These are phyloP conservation scores for Ambrosiella cleistominuta DNA, from an alignment of 2,329 filamentous ascomycete genomes.

Conservation along the genomic window DNA sequence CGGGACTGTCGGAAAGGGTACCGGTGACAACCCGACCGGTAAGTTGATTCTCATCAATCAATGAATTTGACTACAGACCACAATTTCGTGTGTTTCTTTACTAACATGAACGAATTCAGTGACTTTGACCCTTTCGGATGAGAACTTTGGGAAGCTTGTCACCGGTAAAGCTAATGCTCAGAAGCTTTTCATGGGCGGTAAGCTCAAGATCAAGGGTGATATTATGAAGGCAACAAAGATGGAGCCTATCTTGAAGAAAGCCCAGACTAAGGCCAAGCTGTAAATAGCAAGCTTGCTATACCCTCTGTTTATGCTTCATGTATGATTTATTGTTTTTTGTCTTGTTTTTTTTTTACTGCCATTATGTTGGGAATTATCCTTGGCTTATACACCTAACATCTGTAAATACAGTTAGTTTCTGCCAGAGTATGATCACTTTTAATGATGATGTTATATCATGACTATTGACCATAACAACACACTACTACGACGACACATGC, in stretches of 20 bases:
- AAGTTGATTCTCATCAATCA: slow-evolving; percentile 17
- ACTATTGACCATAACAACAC: too few species aligned
- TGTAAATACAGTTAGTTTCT: too few species aligned
- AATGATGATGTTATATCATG: too few species aligned
- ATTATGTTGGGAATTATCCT: too few species aligned
- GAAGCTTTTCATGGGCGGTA: slow-evolving; percentile 92
- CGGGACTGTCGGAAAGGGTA: slow-evolving; percentile 63
- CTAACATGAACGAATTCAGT: slow-evolving; percentile 33
- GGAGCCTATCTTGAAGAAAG: slow-evolving; percentile 81
- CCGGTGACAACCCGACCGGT: slow-evolving; percentile 71
- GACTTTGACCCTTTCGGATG: slow-evolving; percentile 67
- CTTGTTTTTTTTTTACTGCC: not conserved
- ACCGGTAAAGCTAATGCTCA: slow-evolving; percentile 84
- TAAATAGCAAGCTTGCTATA: slow-evolving; percentile 24
- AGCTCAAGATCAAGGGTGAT: slow-evolving; percentile 95
- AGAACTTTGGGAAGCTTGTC: slow-evolving; percentile 72
- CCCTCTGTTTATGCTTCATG: not conserved
- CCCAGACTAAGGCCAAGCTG: slow-evolving; percentile 66
- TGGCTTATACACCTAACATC: too few species aligned
- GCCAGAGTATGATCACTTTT: too few species aligned
- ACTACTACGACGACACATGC: too few species aligned
- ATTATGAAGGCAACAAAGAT: slow-evolving; percentile 98
- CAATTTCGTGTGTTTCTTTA: not conserved
- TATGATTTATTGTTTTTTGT: not conserved
- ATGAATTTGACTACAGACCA: too few species aligned